phyloP scores from a whole-genome alignment of 2,329 filamentous ascomycete species.

The Cryphonectria nitschkei region DNA sequence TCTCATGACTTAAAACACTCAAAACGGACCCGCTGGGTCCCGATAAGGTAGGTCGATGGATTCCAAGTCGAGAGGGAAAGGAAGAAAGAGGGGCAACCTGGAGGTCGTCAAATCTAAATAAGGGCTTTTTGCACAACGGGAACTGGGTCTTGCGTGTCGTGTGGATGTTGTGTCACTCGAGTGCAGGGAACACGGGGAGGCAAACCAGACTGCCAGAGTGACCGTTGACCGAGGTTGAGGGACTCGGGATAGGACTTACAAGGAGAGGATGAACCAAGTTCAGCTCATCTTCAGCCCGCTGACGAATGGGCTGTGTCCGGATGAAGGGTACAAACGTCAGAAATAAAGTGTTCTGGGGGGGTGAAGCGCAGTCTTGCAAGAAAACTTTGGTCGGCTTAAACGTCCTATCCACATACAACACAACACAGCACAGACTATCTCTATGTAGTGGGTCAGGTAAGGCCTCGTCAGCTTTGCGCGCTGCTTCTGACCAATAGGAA shows the following conservation, averaged over 20 bases:
- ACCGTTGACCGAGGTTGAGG: neutral
- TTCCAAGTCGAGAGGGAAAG: neutral
- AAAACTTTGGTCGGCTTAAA: neutral
- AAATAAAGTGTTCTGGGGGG: neutral
- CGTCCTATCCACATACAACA: neutral
- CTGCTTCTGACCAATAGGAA: conserved; percentile 17
- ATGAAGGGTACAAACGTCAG: conserved; percentile 3
- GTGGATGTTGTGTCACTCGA: neutral
- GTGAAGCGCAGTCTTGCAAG: neutral
- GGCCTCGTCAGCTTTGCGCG: conserved; percentile 20
- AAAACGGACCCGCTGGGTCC: neutral
- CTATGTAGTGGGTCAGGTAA: neutral
- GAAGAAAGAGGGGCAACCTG: neutral
- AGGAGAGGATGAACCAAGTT: neutral
- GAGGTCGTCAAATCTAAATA: neutral
- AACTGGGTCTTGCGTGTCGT: neutral
- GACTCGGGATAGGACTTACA: neutral
- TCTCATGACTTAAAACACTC: neutral
- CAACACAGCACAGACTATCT: too few species aligned
- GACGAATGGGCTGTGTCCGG: conserved; percentile 7
- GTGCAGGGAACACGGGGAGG: neutral
- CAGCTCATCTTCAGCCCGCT: neutral
- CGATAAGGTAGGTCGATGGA: conserved; percentile 6
- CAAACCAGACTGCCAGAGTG: neutral
- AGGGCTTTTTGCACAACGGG: neutral